Percentiles rank a stretch among this genome's conserved stretches.
Conservation (phyloP, 768 basidiomycete species). For the Holtermanniella nyarrowii region DNA sequence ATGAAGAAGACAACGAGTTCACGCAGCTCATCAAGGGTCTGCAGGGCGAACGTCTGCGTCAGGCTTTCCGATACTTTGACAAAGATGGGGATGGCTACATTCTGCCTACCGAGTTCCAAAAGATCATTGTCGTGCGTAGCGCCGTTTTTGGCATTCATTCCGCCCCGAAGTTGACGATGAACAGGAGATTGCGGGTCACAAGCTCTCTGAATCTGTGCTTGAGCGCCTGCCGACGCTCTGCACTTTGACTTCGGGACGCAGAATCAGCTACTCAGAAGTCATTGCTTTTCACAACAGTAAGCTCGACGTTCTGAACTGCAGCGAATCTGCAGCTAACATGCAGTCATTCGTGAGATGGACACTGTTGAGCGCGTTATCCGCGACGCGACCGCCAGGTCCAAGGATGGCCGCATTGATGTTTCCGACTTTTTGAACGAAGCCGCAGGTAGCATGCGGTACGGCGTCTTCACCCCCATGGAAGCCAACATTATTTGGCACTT, state of each 20-base stretch:
- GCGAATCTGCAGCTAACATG: background rate
- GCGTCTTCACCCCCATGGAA: constrained; percentile 95
- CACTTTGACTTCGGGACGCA: constrained; percentile 74
- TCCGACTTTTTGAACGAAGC: constrained; percentile 90
- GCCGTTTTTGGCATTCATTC: background rate
- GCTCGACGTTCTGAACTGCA: constrained; percentile 21
- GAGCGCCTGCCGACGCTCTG: constrained; percentile 86
- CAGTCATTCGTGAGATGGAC: constrained; percentile 68
- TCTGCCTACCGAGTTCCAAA: constrained; percentile 82
- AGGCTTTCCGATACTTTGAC: constrained; percentile 89
- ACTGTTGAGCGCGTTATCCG: constrained; percentile 88
- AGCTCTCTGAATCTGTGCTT: constrained; percentile 85
- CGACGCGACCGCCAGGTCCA: constrained; percentile 77
- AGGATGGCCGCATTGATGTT: constrained; percentile 90
- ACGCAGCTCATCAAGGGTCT: constrained; percentile 98
- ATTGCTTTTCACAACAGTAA: constrained; percentile 91
- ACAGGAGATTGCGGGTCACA: constrained; percentile 93
- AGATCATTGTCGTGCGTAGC: constrained; percentile 71
- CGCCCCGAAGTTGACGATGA: background rate
- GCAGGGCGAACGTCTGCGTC: constrained; percentile 92
- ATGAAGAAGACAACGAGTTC: constrained; percentile 75
- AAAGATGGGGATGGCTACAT: constrained; percentile 87
- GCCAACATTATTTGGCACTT: constrained; percentile 88
- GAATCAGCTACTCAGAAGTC: constrained; percentile 93
- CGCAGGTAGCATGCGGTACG: constrained; percentile 76